Percentiles rank a stretch among this genome's conserved stretches.
Evolutionary conservation across 495 filamentous ascomycete species (phyloP).

Genomic region (Aspergillus leporis): DNA sequence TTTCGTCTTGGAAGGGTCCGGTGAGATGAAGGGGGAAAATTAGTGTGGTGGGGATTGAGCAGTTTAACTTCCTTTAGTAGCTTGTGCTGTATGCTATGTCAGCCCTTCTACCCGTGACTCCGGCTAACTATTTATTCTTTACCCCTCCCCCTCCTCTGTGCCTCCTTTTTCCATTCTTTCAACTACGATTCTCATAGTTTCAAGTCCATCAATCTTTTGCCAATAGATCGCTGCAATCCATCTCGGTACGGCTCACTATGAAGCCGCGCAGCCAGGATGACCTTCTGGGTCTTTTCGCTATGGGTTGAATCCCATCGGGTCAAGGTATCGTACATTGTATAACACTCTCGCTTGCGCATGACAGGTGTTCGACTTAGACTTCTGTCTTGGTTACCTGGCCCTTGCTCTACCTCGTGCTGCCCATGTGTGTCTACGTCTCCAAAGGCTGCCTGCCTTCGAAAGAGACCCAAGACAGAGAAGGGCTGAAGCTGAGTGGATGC

Average conservation of each 20-base stretch:
- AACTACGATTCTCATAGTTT: background rate
- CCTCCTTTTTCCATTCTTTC: conserved; percentile 16
- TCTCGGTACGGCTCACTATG: conserved; percentile 42
- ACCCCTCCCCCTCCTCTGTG: background rate
- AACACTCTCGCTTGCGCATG: conserved; percentile 56
- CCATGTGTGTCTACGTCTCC: background rate
- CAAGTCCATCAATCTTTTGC: conserved; percentile 3
- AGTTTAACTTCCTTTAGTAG: too few relatives aligned
- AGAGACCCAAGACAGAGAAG: background rate
- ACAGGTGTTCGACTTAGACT: conserved; percentile 54
- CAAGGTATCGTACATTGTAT: conserved; percentile 60
- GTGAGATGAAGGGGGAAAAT: background rate
- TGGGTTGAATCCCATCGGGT: conserved; percentile 34
- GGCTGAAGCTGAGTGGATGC: background rate
- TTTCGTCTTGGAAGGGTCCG: background rate
- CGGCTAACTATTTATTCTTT: background rate
- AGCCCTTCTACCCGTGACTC: background rate
- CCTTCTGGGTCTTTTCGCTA: conserved; percentile 31
- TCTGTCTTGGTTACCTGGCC: conserved; percentile 6
- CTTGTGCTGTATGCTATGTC: too few relatives aligned
- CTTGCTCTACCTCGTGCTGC: background rate
- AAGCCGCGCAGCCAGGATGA: conserved; percentile 33
- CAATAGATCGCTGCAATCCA: conserved; percentile 6
- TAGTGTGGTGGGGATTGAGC: background rate
- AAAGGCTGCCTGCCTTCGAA: background rate